Evolutionary conservation across 495 filamentous ascomycete species (phyloP).

Genomic region (Elaphomyces granulatus): DNA sequence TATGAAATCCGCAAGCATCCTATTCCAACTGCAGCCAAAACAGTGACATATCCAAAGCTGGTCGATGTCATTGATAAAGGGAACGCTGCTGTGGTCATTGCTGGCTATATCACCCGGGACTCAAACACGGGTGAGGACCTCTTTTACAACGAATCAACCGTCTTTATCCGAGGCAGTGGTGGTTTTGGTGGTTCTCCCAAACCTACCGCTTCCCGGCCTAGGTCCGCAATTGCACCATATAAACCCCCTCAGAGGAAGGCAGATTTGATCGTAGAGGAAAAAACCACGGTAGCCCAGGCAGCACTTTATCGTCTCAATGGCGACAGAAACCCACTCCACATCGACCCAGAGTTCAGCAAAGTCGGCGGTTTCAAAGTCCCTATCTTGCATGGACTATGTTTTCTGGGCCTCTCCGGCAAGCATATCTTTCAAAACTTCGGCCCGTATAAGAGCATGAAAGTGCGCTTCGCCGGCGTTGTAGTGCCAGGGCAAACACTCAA

Average conservation of each 20-base stretch:
- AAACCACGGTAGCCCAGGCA: constrained; percentile 87
- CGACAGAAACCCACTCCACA: constrained; percentile 87
- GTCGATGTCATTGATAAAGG: constrained; percentile 96
- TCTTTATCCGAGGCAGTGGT: constrained; percentile 85
- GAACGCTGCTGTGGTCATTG: constrained; percentile 70
- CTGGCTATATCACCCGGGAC: constrained; percentile 70
- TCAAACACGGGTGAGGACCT: constrained; percentile 64
- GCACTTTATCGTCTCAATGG: constrained; percentile 89
- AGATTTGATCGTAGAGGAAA: constrained; percentile 74
- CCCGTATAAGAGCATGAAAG: constrained; percentile 85
- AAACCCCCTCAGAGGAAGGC: constrained; percentile 61
- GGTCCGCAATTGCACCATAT: constrained; percentile 64
- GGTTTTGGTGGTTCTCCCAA: constrained; percentile 84
- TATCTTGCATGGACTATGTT: constrained; percentile 92
- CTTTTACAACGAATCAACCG: constrained; percentile 91
- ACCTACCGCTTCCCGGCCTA: constrained; percentile 49
- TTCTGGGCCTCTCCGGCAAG: constrained; percentile 84
- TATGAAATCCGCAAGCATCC: constrained; percentile 91
- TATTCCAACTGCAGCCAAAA: constrained; percentile 73
- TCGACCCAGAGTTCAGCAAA: constrained; percentile 89
- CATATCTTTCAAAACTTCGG: constrained; percentile 77
- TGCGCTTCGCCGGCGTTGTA: constrained; percentile 86
- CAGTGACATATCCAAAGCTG: constrained; percentile 70
- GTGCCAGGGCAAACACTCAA: constrained; percentile 84
- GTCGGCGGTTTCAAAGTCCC: constrained; percentile 91